These are phyloP conservation scores for Colletotrichum melonis DNA, from an alignment of 2,329 filamentous ascomycete species.

Conservation along the genomic window DNA sequence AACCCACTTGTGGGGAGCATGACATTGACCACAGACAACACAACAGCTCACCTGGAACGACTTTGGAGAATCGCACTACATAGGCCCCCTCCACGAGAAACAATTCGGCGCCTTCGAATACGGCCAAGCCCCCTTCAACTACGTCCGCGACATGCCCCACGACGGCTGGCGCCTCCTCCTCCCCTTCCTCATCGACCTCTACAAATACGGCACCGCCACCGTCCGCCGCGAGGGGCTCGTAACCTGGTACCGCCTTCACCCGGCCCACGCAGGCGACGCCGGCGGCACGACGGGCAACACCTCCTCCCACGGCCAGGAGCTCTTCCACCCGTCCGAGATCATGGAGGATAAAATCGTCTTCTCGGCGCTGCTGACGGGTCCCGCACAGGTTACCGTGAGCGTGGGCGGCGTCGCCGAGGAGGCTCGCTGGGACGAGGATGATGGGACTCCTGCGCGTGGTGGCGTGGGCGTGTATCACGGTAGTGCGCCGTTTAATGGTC, in stretches of 20 bases:
- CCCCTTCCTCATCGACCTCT: constrained; percentile 48
- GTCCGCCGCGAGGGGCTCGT: constrained; percentile 41
- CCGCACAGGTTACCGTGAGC: constrained; percentile 41
- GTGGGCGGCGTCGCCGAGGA: constrained; percentile 40
- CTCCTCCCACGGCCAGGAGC: constrained; percentile 40
- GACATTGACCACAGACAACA: no score
- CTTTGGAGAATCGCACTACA: constrained; percentile 67
- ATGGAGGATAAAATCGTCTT: constrained; percentile 38
- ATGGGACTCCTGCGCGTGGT: constrained; percentile 37
- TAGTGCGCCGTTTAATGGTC: constrained; percentile 39
- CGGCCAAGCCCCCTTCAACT: constrained; percentile 47
- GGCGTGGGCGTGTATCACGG: constrained; percentile 46
- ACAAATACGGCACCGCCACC: constrained; percentile 44
- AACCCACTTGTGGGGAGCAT: no score
- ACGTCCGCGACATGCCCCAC: constrained; percentile 61
- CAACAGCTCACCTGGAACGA: constrained; percentile 52
- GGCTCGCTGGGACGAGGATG: constrained; percentile 37
- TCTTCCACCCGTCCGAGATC: constrained; percentile 37
- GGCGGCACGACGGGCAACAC: constrained; percentile 45
- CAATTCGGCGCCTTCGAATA: constrained; percentile 31
- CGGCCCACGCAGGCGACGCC: constrained; percentile 36
- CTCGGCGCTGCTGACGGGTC: constrained; percentile 42
- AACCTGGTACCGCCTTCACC: constrained; percentile 42
- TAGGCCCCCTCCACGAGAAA: constrained; percentile 54
- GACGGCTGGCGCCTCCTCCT: constrained; percentile 61